Percentiles rank a stretch among this genome's conserved stretches.
Conservation (phyloP, 345 rosid species). For the Hypericum perforatum region DNA sequence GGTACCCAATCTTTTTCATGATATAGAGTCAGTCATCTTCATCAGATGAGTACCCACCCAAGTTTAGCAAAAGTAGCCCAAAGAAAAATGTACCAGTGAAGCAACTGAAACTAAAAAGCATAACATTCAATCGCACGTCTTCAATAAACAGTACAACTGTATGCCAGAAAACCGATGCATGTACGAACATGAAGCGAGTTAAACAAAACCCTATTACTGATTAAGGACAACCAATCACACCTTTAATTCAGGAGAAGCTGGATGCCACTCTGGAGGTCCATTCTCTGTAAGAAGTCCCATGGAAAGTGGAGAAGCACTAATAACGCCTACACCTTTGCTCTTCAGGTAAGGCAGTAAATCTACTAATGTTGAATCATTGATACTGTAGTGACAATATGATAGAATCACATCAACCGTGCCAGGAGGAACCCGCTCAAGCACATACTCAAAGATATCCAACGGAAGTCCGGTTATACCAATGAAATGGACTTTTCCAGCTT, state of each 20-base stretch:
- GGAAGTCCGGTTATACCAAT: constrained; percentile 95
- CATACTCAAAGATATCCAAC: constrained; percentile 43
- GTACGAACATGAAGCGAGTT: too few species aligned
- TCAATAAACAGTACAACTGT: neutral
- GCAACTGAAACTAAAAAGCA: too few species aligned
- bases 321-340: constrained; percentile 73
- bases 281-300: constrained; percentile 84
- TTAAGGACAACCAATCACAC: constrained; percentile 21
- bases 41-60: too few species aligned
- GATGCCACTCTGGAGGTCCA: constrained; percentile 98
- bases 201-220: neutral
- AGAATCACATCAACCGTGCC: constrained; percentile 67
- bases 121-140: too few species aligned
- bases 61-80: too few species aligned
- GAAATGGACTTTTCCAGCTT: constrained; percentile 71
- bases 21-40: too few species aligned
- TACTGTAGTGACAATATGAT: constrained; percentile 72
- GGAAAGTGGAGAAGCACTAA: constrained; percentile 80
- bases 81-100: too few species aligned
- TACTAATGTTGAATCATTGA: constrained; percentile 60
- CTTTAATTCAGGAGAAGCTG: constrained; percentile 79
- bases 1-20: too few species aligned
- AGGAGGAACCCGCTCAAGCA: constrained; percentile 78
- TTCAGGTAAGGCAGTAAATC: constrained; percentile 81
- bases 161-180: neutral